Evolutionary conservation across 257 asterid genomes (phyloP), one percentile per base, ranked within the genome.

Genomic region (Gynochthodes officinalis): DNA sequence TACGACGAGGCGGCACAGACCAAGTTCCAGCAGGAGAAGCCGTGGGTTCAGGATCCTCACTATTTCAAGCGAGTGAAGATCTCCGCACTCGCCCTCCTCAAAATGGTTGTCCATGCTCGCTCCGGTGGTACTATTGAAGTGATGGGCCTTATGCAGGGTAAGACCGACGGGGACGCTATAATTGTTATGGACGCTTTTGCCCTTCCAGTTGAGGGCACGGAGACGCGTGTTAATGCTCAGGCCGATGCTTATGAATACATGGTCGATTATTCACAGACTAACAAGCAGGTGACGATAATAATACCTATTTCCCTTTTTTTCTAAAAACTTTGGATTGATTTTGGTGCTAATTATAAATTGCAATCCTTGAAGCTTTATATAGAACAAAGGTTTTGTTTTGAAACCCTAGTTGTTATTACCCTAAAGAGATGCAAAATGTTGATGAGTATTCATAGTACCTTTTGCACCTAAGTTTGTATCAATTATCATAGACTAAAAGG

Each of bases 111-210:
- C 27, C 99, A 95, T 82, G 96, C 99, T 16, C 99, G 99, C 78
- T 92, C 99, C 49, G 98, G 99, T 4, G 99, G 98, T 32, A 95
- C 95, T 27, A 95, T 95, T 64, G 99, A 95, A 81, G 93, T 95
- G 71, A 92, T 95, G 99, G 99, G 99, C 7, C 93, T 95, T 18
- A 95, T 95, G 98, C 99, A 92, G 82, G 99, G 99, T 21, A 95
- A 95, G 78, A 92, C 95, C 25, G 98, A 95, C 60, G 98, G 98
- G 9, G 99, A 95, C 75, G 84, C 97, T 43, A 89, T 95, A 57
- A 90, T 95, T 73, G 98, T 95, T 32, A 92, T 92, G 95, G 99
- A 95, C 86, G 99, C 98, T 69, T 95, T 95, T 80, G 99, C 99
- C 82, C 96, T 95, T 1, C 99, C 99, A 21, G 99, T 95, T 19